Percentiles rank a stretch among this genome's conserved stretches.
Evolutionary conservation across 2,329 filamentous ascomycete species (phyloP).

Genomic region (Fusarium subglutinans): DNA sequence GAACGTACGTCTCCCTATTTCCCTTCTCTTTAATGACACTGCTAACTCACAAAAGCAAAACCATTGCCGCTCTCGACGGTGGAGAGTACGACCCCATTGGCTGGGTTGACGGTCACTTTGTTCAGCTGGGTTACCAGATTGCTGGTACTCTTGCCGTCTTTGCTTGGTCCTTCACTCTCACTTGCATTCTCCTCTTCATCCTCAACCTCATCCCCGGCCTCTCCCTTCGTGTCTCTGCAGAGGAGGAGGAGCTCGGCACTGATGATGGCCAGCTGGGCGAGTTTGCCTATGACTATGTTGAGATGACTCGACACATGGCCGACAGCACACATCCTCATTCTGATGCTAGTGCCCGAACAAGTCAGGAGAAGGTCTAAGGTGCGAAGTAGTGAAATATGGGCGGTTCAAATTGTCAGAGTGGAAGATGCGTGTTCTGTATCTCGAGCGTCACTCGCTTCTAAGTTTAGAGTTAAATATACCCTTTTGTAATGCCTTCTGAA

Average conservation of each 20-base stretch:
- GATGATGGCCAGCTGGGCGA: slow-evolving; percentile 83
- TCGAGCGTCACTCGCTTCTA: neutral
- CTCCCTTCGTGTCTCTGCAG: slow-evolving; percentile 71
- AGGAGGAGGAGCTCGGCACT: slow-evolving; percentile 74
- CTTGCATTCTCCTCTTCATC: slow-evolving; percentile 74
- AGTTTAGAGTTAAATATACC: slow-evolving; percentile 4
- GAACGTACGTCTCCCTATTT: slow-evolving; percentile 60
- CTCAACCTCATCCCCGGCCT: slow-evolving; percentile 78
- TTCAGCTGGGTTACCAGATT: slow-evolving; percentile 76
- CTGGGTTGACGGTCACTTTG: slow-evolving; percentile 76
- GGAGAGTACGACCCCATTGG: slow-evolving; percentile 67
- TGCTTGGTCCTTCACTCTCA: slow-evolving; percentile 73
- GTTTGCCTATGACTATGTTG: slow-evolving; percentile 86
- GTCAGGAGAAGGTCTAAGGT: slow-evolving; percentile 44
- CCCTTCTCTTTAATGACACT: neutral
- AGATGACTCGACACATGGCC: slow-evolving; percentile 71
- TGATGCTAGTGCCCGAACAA: slow-evolving; percentile 39
- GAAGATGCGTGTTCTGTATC: neutral
- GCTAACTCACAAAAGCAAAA: slow-evolving; percentile 58
- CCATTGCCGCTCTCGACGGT: slow-evolving; percentile 79
- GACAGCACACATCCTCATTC: slow-evolving; percentile 44
- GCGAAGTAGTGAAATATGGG: neutral
- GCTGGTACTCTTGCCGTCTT: slow-evolving; percentile 73
- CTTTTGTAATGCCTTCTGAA: slow-evolving; percentile 7
- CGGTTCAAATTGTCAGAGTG: neutral